phyloP scores from a whole-genome alignment of 2,329 filamentous ascomycete genomes.

The Tricladium varicosporioides region DNA sequence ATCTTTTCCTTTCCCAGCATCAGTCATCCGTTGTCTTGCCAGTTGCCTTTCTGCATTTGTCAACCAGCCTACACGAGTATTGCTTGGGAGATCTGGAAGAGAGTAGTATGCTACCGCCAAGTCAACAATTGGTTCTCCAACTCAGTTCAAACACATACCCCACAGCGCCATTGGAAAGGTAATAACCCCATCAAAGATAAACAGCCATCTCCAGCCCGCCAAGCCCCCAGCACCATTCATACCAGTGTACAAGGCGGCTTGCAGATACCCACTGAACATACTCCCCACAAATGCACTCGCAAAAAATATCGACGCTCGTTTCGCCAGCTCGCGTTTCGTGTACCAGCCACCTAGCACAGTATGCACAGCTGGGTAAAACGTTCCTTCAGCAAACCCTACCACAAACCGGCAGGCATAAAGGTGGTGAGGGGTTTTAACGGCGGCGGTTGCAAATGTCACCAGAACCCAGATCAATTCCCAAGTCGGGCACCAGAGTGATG shows the following conservation, averaged over 20 bases:
- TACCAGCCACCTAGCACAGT: slow-evolving; percentile 41
- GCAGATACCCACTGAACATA: slow-evolving; percentile 44
- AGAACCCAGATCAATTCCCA: slow-evolving; percentile 54
- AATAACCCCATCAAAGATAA: slow-evolving; percentile 34
- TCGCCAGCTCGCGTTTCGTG: slow-evolving; percentile 40
- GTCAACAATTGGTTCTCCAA: not conserved
- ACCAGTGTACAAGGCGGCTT: slow-evolving; percentile 39
- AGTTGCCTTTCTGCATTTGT: slow-evolving; percentile 14
- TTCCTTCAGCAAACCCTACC: slow-evolving; percentile 50
- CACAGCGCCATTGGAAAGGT: slow-evolving; percentile 31
- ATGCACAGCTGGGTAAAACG: slow-evolving; percentile 36
- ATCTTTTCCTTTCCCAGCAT: slow-evolving; percentile 21
- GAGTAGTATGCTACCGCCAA: slow-evolving; percentile 14
- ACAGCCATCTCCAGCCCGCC: slow-evolving; percentile 44
- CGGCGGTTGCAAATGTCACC: slow-evolving; percentile 55
- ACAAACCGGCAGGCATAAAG: slow-evolving; percentile 51
- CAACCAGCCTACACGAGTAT: slow-evolving; percentile 22
- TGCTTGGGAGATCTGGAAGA: slow-evolving; percentile 22
- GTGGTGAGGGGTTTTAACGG: slow-evolving; percentile 47
- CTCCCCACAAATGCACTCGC: slow-evolving; percentile 35
- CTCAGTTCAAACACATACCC: slow-evolving; percentile 15
- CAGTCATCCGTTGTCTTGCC: slow-evolving; percentile 17
- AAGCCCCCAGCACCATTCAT: slow-evolving; percentile 38
- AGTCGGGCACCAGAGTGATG: slow-evolving; percentile 56
- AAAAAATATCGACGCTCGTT: slow-evolving; percentile 42